These are phyloP conservation scores for Tetrahymena malaccensis DNA, from an alignment of 73 alveolate species.

Conservation along the genomic window DNA sequence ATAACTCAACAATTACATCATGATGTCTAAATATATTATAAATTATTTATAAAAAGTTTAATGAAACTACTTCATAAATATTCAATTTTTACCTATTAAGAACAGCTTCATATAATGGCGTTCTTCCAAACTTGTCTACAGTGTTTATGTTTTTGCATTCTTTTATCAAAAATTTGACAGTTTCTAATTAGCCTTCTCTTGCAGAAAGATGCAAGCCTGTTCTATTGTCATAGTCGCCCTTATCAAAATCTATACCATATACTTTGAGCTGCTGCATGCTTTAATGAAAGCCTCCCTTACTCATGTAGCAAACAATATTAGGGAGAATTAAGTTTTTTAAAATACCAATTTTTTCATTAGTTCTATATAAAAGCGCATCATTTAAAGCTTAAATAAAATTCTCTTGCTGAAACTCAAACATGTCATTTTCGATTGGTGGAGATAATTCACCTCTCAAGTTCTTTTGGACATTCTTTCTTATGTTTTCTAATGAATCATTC, in stretches of 20 bases:
- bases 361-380: slow-evolving; percentile 4
- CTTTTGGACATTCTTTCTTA: slow-evolving; percentile 27
- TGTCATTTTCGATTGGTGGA: not conserved
- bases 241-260: slow-evolving; percentile 4
- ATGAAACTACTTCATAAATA: not conserved
- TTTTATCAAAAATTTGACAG: slow-evolving; percentile 11
- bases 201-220: slow-evolving; percentile 38
- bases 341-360: not conserved
- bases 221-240: slow-evolving; percentile 31
- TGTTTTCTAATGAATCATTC: slow-evolving; percentile 33
- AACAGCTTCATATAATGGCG: slow-evolving; percentile 37
- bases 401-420: slow-evolving; percentile 1
- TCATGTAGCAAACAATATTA: slow-evolving; percentile 24
- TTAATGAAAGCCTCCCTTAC: not conserved
- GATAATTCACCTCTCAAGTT: slow-evolving; percentile 74
- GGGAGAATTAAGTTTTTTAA: slow-evolving; percentile 21
- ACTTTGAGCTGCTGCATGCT: not conserved
- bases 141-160: slow-evolving; percentile 8
- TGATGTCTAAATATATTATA: not conserved
- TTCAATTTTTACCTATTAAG: not conserved
- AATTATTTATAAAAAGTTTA: not conserved
- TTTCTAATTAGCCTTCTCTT: slow-evolving; percentile 28
- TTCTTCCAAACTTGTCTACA: slow-evolving; percentile 22
- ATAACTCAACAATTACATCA: slow-evolving; percentile 1
- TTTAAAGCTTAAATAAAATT: slow-evolving; percentile 13